Base-by-base conservation (phyloP, 2,329 filamentous ascomycete species). In the Epicoccum nigrum region DNA sequence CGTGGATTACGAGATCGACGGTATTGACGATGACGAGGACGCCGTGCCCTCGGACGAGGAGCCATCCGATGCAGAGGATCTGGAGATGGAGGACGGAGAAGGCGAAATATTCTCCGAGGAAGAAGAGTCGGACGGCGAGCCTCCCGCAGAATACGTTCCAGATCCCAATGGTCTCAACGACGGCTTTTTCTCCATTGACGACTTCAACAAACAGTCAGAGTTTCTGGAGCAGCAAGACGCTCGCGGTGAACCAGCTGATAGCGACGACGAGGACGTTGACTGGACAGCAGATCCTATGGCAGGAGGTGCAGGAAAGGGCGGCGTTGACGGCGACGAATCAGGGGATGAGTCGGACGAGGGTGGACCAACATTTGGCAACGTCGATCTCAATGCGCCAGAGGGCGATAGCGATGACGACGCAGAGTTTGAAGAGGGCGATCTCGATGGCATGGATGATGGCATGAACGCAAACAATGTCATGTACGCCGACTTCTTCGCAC, bases 171-270 rank as follows among this genome's bases (percentile, higher is more conserved):
- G 92, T 6, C 83, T 99, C 25, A 97, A 99, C 67, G 94, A 99
- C 68, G 93, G 92, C 4, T 99, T 99, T 77, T 99, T 99, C 77
- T 96, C 91, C 13, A 93, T 99, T 64, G 92, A 97, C 65, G 86
- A 95, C 53, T 99, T 99, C 82, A 99, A 99, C 79, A 90, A 88
- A 70, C 90, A 95, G 69, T 90, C 92, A 2, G 90, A 96, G 65
- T 88, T 88, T 69, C 86, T 97, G 40, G 94, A 99, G 73, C 86
- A 90, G 58, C 88, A 92, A 72, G 93, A 97, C 71, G 83, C 84
- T 21, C 82, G 83, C 57, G 91, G 88, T 21, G 90, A 93, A 60
- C 84, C 85, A 30, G 86, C 88, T 62, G 89, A 83, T 54, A 91
- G 87, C 71, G 91, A 96, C 44, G 70, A 73, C 23, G 91, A 95